A percentile compares a stretch with the other conserved stretches of the same genome.
Evolutionary conservation across 768 basidiomycete genomes (phyloP).

Genomic region (Amanita exitialis): DNA sequence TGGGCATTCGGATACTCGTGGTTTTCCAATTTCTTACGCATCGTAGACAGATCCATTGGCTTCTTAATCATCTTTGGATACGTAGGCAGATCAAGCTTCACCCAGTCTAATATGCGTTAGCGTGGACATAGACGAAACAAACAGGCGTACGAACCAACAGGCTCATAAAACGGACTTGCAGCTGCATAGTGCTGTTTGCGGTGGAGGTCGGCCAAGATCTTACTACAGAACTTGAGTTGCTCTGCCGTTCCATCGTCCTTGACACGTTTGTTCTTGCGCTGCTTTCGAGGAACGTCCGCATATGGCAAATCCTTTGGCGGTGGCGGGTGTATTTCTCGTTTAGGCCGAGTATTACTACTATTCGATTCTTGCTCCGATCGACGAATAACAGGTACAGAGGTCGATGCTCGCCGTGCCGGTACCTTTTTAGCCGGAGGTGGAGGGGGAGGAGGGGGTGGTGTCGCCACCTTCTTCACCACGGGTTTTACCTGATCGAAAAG

Average conservation of each 20-base stretch:
- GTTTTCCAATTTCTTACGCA: conserved; percentile 75
- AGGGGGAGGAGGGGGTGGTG: conserved; percentile 35
- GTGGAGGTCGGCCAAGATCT: conserved; percentile 64
- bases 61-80: conserved; percentile 87
- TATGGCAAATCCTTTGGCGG: conserved; percentile 87
- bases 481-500: conserved; percentile 22
- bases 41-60: conserved; percentile 92
- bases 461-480: conserved; percentile 34
- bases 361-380: conserved; percentile 54
- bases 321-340: conserved; percentile 96
- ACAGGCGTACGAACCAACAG: conserved; percentile 62
- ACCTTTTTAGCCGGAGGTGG: conserved; percentile 33
- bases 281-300: conserved; percentile 63
- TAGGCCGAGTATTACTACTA: conserved; percentile 65
- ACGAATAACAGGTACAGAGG: conserved; percentile 74
- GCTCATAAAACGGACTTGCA: conserved; percentile 85
- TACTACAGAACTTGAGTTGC: conserved; percentile 77
- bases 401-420: conserved; percentile 60
- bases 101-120: conserved; percentile 44
- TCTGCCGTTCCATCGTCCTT: conserved; percentile 66
- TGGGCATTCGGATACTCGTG: conserved; percentile 68
- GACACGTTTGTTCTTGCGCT: conserved; percentile 46
- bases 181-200: conserved; percentile 67
- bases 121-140: conserved; percentile 5
- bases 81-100: conserved; percentile 67